Conservation (phyloP, 164 flowering plant genomes). For the Warburgia ugandensis region DNA sequence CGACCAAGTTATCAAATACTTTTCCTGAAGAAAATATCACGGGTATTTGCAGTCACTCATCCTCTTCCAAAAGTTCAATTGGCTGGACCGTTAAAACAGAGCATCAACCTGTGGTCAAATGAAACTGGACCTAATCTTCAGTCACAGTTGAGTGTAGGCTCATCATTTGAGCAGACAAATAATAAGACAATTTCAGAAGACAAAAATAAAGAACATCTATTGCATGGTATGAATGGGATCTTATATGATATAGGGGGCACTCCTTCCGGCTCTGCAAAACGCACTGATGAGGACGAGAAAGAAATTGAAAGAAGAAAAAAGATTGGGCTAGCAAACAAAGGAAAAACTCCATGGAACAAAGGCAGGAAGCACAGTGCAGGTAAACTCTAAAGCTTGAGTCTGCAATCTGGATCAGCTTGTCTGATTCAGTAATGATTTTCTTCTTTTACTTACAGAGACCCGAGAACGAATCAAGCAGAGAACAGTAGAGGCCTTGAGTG, state of each 20-base stretch:
- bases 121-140: slow-evolving; percentile 4
- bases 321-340: slow-evolving; percentile 66
- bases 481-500: slow-evolving; percentile 74
- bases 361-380: slow-evolving; percentile 73
- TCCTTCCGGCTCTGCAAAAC: slow-evolving; percentile 4
- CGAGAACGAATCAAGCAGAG: slow-evolving; percentile 58
- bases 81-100: slow-evolving; percentile 18
- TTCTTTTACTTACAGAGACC: slow-evolving; percentile 41
- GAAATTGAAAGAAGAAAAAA: slow-evolving; percentile 50
- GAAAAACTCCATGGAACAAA: slow-evolving; percentile 80
- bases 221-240: neutral
- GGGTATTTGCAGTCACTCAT: slow-evolving; percentile 11
- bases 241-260: neutral
- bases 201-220: slow-evolving; percentile 1
- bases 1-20: slow-evolving; percentile 10
- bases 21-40: slow-evolving; percentile 15
- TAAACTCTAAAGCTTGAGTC: slow-evolving; percentile 8
- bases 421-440: neutral
- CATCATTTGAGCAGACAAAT: slow-evolving; percentile 10
- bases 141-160: slow-evolving; percentile 8
- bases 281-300: slow-evolving; percentile 15
- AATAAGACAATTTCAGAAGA: slow-evolving; percentile 12
- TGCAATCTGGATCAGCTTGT: neutral
- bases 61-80: slow-evolving; percentile 16
- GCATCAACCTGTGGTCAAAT: slow-evolving; percentile 9